A percentile compares a stretch with the other conserved stretches of the same genome.
Conservation (phyloP, 805 yeast species). For the Zygosaccharomyces rouxii region DNA sequence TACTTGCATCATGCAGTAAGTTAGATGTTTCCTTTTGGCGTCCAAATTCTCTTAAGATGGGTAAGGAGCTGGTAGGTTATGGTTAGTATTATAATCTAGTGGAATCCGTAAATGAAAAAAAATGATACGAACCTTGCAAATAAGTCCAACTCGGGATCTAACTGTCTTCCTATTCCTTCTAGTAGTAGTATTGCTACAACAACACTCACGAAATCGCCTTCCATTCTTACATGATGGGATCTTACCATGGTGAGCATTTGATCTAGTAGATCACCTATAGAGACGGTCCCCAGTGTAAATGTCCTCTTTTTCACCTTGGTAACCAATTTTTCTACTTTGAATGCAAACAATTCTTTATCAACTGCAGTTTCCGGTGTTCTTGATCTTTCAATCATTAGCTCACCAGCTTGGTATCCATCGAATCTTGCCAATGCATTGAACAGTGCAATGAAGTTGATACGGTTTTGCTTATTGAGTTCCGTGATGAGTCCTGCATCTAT, state of each 20-base stretch:
- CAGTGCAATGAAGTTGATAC: conserved; percentile 82
- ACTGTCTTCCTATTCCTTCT: conserved; percentile 93
- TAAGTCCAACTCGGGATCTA: conserved; percentile 88
- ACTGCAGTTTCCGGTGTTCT: conserved; percentile 91
- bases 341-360: conserved; percentile 77
- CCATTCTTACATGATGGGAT: conserved; percentile 93
- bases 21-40: conserved; percentile 59
- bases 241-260: conserved; percentile 89
- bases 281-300: conserved; percentile 85
- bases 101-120: conserved; percentile 34
- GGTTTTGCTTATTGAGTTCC: conserved; percentile 69
- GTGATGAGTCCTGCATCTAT: conserved; percentile 94
- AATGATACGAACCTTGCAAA: conserved; percentile 88
- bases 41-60: conserved; percentile 78
- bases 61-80: conserved; percentile 55
- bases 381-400: conserved; percentile 90
- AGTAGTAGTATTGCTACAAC: conserved; percentile 86
- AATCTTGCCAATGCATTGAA: conserved; percentile 85
- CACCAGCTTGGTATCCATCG: conserved; percentile 94
- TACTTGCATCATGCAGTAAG: conserved; percentile 50
- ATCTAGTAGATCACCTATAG: conserved; percentile 86
- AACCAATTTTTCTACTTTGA: conserved; percentile 81
- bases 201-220: conserved; percentile 92
- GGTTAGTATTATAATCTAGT: conserved; percentile 11
- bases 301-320: conserved; percentile 78